phyloP scores from a whole-genome alignment of 225 moss, liverwort and hornwort species.

The Polytrichum formosum region DNA sequence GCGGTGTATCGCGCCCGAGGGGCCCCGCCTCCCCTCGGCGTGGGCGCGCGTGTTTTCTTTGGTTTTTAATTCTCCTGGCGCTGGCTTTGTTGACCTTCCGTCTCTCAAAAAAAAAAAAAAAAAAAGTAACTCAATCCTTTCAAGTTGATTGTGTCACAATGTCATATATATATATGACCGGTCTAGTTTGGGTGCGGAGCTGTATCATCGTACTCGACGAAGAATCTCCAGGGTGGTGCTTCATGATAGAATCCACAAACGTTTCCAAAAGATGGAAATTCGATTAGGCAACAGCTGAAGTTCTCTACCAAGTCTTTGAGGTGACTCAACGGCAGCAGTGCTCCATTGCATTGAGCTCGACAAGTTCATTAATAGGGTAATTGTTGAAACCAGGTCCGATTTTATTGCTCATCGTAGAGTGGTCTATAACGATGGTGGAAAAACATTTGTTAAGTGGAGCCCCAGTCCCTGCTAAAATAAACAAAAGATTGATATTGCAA shows the following conservation, averaged over 20 bases:
- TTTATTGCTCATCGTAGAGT: constrained; percentile 7
- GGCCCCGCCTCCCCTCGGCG: no score
- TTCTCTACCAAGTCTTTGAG: constrained; percentile 2
- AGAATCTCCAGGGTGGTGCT: constrained; percentile 6
- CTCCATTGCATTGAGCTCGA: constrained; percentile 10
- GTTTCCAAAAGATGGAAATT: neutral
- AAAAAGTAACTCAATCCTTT: no score
- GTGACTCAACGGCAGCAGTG: neutral
- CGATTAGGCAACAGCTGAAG: neutral
- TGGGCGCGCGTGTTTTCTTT: no score
- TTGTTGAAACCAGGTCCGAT: constrained; percentile 8
- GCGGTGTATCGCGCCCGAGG: no score
- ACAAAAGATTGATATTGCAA: no score
- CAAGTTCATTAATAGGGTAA: constrained; percentile 1
- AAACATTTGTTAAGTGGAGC: neutral
- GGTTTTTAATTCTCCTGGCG: no score
- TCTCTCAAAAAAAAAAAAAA: no score
- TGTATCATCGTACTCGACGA: constrained; percentile 4
- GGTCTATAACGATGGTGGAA: constrained; percentile 1
- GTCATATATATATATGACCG: no score
- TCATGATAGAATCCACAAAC: constrained; percentile 3
- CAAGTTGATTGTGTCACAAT: no score
- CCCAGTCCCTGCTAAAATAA: no score
- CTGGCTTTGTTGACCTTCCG: no score
- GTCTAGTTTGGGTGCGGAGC: neutral